phyloP scores from a whole-genome alignment of 495 filamentous ascomycete genomes.

The Aspergillus coremiiformis region DNA sequence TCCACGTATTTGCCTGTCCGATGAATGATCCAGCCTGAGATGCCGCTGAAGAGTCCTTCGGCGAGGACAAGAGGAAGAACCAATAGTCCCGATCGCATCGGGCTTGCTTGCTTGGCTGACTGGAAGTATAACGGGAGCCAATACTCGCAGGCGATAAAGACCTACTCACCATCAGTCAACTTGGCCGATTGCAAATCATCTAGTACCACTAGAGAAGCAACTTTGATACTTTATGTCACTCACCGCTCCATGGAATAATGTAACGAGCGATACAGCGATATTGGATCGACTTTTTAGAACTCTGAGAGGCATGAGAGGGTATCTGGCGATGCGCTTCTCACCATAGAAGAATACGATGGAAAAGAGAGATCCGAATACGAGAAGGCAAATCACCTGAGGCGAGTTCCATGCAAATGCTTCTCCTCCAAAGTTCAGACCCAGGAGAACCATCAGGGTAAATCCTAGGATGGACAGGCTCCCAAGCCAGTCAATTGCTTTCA shows the following conservation, averaged over 20 bases:
- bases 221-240: not conserved
- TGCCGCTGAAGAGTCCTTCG: conserved; percentile 48
- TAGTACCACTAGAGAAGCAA: too few species aligned
- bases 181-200: not conserved
- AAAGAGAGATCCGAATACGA: conserved; percentile 57
- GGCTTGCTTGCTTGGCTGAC: conserved; percentile 51
- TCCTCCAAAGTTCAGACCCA: conserved; percentile 65
- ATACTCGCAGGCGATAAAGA: conserved; percentile 22
- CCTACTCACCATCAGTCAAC: not conserved
- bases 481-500: conserved; percentile 66
- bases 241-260: not conserved
- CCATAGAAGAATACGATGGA: conserved; percentile 53
- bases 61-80: conserved; percentile 60
- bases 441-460: conserved; percentile 62
- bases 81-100: conserved; percentile 63
- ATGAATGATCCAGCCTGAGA: conserved; percentile 41
- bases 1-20: conserved; percentile 44
- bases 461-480: conserved; percentile 55
- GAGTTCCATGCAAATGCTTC: conserved; percentile 58
- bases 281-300: conserved; percentile 38
- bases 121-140: conserved; percentile 51
- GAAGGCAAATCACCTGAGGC: conserved; percentile 58
- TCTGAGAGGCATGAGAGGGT: conserved; percentile 61
- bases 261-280: not conserved
- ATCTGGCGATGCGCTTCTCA: conserved; percentile 59